phyloP scores from a whole-genome alignment of 305 asterid genomes.

The Withania somnifera region DNA sequence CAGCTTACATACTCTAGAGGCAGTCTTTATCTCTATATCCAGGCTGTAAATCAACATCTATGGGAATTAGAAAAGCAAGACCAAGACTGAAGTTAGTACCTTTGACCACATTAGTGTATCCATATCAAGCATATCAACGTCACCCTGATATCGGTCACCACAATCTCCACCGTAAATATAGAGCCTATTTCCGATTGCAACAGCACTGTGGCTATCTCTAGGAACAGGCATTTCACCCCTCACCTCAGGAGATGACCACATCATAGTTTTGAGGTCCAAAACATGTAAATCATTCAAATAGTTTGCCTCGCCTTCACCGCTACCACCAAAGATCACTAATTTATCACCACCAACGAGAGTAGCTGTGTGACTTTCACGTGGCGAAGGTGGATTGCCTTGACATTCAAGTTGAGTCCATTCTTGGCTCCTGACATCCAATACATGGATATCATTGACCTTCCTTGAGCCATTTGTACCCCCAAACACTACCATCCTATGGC shows the following conservation, averaged over 20 bases:
- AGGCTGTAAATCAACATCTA: background rate
- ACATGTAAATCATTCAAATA: constrained; percentile 70
- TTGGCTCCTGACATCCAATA: constrained; percentile 51
- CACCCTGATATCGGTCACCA: constrained; percentile 81
- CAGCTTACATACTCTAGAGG: background rate
- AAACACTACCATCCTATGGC: constrained; percentile 61
- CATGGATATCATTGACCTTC: constrained; percentile 76
- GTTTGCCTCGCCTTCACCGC: constrained; percentile 83
- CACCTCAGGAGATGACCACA: constrained; percentile 61
- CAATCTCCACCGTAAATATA: constrained; percentile 86
- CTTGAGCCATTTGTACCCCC: constrained; percentile 84
- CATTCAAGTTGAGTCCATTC: constrained; percentile 75
- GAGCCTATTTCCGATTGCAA: constrained; percentile 46
- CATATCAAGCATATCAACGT: constrained; percentile 61
- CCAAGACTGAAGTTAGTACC: constrained; percentile 24
- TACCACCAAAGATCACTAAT: constrained; percentile 77
- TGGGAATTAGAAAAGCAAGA: background rate
- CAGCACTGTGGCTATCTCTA: constrained; percentile 79
- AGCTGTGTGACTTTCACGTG: constrained; percentile 88
- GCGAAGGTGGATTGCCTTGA: constrained; percentile 54
- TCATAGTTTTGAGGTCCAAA: constrained; percentile 68
- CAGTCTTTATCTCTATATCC: background rate
- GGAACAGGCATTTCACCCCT: constrained; percentile 55
- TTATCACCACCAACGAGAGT: constrained; percentile 44
- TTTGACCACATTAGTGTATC: constrained; percentile 60